These are phyloP conservation scores for Verticillium dahliae DNA, from an alignment of 2,329 filamentous ascomycete genomes.

Conservation along the genomic window DNA sequence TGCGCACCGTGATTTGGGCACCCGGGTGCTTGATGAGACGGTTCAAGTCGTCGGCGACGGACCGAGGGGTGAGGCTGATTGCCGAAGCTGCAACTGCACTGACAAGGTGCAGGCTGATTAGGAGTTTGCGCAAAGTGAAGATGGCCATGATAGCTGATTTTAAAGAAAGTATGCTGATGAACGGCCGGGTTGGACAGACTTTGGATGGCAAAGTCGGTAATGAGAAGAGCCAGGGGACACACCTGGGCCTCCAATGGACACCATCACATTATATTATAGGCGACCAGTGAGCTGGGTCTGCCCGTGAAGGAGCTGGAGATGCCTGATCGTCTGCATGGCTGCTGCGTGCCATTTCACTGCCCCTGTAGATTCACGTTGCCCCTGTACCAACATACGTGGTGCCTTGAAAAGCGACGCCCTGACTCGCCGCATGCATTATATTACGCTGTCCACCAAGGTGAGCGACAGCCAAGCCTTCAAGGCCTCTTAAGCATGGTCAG, in stretches of 20 bases:
- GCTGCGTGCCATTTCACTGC: not conserved
- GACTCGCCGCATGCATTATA: not conserved
- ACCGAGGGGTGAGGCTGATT: conserved; percentile 3
- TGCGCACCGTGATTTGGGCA: conserved; percentile 2
- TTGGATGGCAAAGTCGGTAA: not conserved
- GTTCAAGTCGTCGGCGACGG: conserved; percentile 2
- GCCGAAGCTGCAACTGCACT: conserved; percentile 3
- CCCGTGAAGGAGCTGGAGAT: not conserved
- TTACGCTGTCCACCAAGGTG: not conserved
- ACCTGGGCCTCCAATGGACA: not conserved
- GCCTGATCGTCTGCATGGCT: not conserved
- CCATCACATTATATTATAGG: not conserved
- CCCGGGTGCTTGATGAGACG: conserved; percentile 1
- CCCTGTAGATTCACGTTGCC: not conserved
- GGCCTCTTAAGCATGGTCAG: not conserved
- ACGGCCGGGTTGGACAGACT: not conserved
- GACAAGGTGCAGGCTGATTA: conserved; percentile 5
- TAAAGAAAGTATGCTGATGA: not conserved
- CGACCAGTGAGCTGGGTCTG: not conserved
- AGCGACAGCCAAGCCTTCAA: not conserved
- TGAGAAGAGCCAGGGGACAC: not conserved
- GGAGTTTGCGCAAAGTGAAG: conserved; percentile 4
- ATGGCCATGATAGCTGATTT: not conserved
- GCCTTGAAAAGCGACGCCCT: not conserved
- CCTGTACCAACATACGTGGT: not conserved